Evolutionary conservation across 2,329 filamentous ascomycete genomes (phyloP).

Genomic region (Tolypocladium ovalisporum): DNA sequence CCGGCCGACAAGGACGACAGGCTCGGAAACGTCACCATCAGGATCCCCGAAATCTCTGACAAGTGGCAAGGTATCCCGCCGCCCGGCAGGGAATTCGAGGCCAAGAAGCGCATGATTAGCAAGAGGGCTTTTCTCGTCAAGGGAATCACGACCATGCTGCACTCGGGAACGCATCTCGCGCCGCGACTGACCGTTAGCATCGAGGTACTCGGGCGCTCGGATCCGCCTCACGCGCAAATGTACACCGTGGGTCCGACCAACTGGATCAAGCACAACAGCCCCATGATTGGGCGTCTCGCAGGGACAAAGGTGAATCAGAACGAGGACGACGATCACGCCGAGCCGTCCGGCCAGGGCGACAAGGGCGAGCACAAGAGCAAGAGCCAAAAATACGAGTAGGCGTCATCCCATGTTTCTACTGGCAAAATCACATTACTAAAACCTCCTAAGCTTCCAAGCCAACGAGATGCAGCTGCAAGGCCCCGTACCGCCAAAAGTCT

Average conservation of each 20-base stretch:
- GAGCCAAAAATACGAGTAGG: conserved; percentile 67
- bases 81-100: conserved; percentile 46
- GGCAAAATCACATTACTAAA: not conserved
- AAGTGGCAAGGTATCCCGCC: conserved; percentile 59
- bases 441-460: conserved; percentile 68
- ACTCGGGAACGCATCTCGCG: conserved; percentile 52
- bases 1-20: conserved; percentile 76
- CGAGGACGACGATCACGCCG: conserved; percentile 32
- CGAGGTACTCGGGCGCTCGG: conserved; percentile 65
- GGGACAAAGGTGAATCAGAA: conserved; percentile 59
- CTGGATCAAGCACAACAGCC: conserved; percentile 79
- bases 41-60: conserved; percentile 47
- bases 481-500: conserved; percentile 68
- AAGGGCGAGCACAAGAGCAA: conserved; percentile 33
- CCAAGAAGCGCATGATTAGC: conserved; percentile 77
- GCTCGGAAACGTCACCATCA: conserved; percentile 73
- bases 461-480: conserved; percentile 82
- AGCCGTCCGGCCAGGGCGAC: not conserved
- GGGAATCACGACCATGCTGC: conserved; percentile 53
- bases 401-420: conserved; percentile 4
- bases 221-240: conserved; percentile 54
- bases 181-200: conserved; percentile 64
- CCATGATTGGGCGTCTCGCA: conserved; percentile 73
- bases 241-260: conserved; percentile 69
- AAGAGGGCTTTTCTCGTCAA: conserved; percentile 76